Percentiles rank a stretch among this genome's conserved stretches.
phyloP scores from a whole-genome alignment of 352 stramenopile species.

The Halophytophthora batemanensis region DNA sequence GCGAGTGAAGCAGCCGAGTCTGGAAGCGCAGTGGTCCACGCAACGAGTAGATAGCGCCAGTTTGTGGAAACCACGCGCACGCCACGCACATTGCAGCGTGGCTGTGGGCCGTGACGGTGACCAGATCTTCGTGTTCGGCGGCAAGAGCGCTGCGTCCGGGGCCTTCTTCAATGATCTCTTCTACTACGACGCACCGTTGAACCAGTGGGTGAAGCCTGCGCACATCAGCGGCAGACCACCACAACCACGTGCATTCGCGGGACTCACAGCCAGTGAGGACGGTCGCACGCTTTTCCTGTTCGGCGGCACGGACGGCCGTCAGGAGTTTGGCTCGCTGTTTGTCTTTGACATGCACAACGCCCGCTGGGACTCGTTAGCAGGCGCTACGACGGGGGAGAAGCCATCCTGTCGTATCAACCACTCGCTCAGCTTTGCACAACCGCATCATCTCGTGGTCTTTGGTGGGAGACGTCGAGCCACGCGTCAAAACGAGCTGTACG shows the following conservation, averaged over 20 bases:
- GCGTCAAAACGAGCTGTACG: slow-evolving; percentile 53
- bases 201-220: slow-evolving; percentile 49
- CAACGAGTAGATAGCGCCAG: slow-evolving; percentile 32
- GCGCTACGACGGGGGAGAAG: slow-evolving; percentile 29
- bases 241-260: slow-evolving; percentile 45
- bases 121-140: slow-evolving; percentile 68
- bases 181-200: slow-evolving; percentile 61
- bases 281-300: slow-evolving; percentile 63
- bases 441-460: slow-evolving; percentile 59
- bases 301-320: slow-evolving; percentile 50
- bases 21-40: slow-evolving; percentile 50
- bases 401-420: slow-evolving; percentile 59
- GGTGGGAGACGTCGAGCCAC: slow-evolving; percentile 40
- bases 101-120: slow-evolving; percentile 61
- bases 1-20: slow-evolving; percentile 42
- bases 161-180: slow-evolving; percentile 73
- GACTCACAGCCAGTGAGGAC: slow-evolving; percentile 39
- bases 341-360: slow-evolving; percentile 43
- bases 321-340: slow-evolving; percentile 59
- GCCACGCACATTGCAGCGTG: slow-evolving; percentile 60
- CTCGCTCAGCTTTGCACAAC: slow-evolving; percentile 44
- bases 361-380: slow-evolving; percentile 56
- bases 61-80: slow-evolving; percentile 56
- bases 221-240: slow-evolving; percentile 31
- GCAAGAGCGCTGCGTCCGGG: slow-evolving; percentile 45